Evolutionary conservation across 1,284 basidiomycete genomes (phyloP).

Genomic region (Psilocybe mexicana): DNA sequence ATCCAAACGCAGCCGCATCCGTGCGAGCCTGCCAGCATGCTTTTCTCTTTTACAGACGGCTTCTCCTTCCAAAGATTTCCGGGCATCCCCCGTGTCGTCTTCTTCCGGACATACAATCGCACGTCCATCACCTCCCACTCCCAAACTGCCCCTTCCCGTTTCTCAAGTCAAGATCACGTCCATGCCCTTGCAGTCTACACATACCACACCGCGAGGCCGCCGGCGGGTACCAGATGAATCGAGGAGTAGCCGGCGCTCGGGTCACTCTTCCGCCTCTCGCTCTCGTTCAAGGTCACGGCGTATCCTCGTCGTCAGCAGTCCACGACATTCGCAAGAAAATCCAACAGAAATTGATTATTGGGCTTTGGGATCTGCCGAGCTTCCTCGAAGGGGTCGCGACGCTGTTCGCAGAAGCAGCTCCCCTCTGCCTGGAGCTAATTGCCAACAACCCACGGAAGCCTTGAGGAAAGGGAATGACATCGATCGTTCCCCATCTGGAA

Average conservation of each 20-base stretch:
- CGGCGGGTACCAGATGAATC: conserved; percentile 41
- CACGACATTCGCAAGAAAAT: conserved; percentile 25
- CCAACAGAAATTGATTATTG: conserved; percentile 37
- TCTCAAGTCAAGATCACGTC: conserved; percentile 23
- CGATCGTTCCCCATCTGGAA: conserved; percentile 24
- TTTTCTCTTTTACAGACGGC: conserved; percentile 68
- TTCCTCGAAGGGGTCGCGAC: conserved; percentile 42
- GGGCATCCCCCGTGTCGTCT: conserved; percentile 43
- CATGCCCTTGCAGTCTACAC: conserved; percentile 25
- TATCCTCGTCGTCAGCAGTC: conserved; percentile 22
- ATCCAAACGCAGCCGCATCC: conserved; percentile 57
- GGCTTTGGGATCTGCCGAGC: conserved; percentile 31
- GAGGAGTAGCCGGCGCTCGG: conserved; percentile 31
- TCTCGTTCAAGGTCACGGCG: conserved; percentile 33
- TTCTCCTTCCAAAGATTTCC: conserved; percentile 36
- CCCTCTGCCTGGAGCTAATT: conserved; percentile 37
- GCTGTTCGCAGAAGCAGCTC: conserved; percentile 51
- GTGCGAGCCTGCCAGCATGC: conserved; percentile 73
- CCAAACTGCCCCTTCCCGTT: conserved; percentile 42
- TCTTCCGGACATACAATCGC: conserved; percentile 51
- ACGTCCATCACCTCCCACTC: conserved; percentile 58
- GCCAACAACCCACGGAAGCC: conserved; percentile 34
- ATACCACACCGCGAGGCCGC: conserved; percentile 51
- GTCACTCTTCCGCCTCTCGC: conserved; percentile 33
- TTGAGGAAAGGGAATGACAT: conserved; percentile 23